phyloP scores from a whole-genome alignment of 805 yeast genomes.

The Kockiozyma suomiensis region DNA sequence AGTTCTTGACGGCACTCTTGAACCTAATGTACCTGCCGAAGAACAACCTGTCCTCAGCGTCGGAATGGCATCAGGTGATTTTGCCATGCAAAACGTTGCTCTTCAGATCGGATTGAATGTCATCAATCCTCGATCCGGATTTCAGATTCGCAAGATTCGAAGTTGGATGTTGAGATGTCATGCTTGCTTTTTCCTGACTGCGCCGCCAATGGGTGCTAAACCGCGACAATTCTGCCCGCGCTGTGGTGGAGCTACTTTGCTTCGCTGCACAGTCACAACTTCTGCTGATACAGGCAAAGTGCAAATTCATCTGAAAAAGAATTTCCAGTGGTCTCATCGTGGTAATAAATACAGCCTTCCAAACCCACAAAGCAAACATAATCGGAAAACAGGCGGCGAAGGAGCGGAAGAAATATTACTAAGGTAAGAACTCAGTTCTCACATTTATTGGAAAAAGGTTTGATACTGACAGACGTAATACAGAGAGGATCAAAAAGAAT shows the following conservation, averaged over 20 bases:
- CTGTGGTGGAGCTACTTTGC: conserved; percentile 91
- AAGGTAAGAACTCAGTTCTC: no score
- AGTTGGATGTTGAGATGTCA: conserved; percentile 96
- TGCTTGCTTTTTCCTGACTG: conserved; percentile 86
- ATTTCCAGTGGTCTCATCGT: conserved; percentile 90
- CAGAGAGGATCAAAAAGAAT: conserved; percentile 89
- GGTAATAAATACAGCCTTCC: conserved; percentile 83
- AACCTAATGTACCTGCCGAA: conserved; percentile 52
- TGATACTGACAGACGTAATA: neutral
- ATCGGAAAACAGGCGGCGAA: conserved; percentile 67
- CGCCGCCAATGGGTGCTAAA: conserved; percentile 64
- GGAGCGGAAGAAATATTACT: conserved; percentile 79
- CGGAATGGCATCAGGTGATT: conserved; percentile 93
- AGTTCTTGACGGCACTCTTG: conserved; percentile 55
- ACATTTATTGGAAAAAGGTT: no score
- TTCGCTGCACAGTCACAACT: conserved; percentile 78
- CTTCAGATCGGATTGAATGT: conserved; percentile 86
- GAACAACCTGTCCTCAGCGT: conserved; percentile 57
- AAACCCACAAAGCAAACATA: conserved; percentile 81
- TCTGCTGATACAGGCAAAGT: conserved; percentile 64
- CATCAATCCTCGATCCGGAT: conserved; percentile 82
- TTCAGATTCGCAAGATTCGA: conserved; percentile 79
- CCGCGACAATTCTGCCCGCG: conserved; percentile 89
- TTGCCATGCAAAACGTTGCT: conserved; percentile 94
- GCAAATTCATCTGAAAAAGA: conserved; percentile 83